Conservation (phyloP, 192 early-diverging fungal species). For the Obelidium mucronatum region DNA sequence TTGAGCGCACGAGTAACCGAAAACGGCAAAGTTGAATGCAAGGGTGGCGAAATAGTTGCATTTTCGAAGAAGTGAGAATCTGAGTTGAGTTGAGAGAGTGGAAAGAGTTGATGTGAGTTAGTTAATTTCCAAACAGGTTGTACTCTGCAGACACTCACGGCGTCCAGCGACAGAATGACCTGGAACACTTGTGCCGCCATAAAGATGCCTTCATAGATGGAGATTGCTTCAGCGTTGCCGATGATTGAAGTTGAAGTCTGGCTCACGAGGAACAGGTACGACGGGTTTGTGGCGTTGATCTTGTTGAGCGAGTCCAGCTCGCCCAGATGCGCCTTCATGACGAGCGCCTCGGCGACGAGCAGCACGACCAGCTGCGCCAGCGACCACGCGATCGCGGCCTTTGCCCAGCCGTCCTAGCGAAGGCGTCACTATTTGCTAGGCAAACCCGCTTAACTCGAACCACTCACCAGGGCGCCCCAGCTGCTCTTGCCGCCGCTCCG, state of each 20-base stretch:
- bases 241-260: background rate
- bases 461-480: too few species aligned
- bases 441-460: background rate
- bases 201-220: slow-evolving; percentile 55
- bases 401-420: slow-evolving; percentile 53
- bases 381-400: slow-evolving; percentile 49
- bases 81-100: background rate
- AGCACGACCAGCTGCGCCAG: slow-evolving; percentile 45
- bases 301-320: background rate
- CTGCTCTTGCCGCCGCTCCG: too few species aligned
- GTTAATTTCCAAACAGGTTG: too few species aligned
- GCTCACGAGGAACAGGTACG: slow-evolving; percentile 8
- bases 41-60: slow-evolving; percentile 58
- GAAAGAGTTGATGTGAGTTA: slow-evolving; percentile 10
- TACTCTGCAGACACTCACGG: too few species aligned
- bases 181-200: slow-evolving; percentile 54
- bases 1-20: slow-evolving; percentile 52
- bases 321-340: background rate
- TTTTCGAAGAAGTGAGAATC: slow-evolving; percentile 49
- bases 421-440: background rate
- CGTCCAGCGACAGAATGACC: slow-evolving; percentile 53
- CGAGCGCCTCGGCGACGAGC: slow-evolving; percentile 29
- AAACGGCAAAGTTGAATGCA: slow-evolving; percentile 52
- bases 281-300: slow-evolving; percentile 21
- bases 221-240: slow-evolving; percentile 35